Base-by-base conservation (phyloP, 1,284 basidiomycete genomes). In the Flammula alnicola region DNA sequence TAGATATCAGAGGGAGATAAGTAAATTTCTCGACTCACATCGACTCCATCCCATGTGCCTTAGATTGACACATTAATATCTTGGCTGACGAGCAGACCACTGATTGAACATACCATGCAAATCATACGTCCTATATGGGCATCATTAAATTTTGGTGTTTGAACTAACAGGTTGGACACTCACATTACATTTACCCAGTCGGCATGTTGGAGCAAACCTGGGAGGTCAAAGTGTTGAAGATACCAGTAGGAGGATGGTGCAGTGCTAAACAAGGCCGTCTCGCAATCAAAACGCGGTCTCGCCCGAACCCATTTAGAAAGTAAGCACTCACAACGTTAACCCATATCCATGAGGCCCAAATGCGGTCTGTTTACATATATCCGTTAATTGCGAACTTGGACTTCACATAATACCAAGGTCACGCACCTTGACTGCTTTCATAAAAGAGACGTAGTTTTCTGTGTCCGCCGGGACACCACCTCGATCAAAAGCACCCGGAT, bases 121-220 rank as follows among this genome's bases (percentile, higher is more conserved):
- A 30, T 49, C 47, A 20, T 49, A 49, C 14, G 47, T 45, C 44
- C 32, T 45, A 22, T 29, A 5, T 12, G 20, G 16, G 17, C 11
- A 37, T 1, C n/a, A 19, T 23, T 11, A 19, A 10, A 27, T 1
- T 26, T 8, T 19, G 6, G n/a, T 16, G n/a, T 5, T 1, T 9
- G 12, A 14, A 45, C 2, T 25, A 45, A n/a, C n/a, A n/a, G n/a
- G n/a, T 27, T 26, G 14, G 10, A 17, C 9, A 27, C 32, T 19
- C 22, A 49, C 59, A 61, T 62, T 16, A 61, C 42, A 44, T 62
- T 62, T 14, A 62, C 49, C 61, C 61, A 62, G 25, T 61, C 57
- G 8, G 51, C 47, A 26, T 47, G 39, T 20, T 53, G 22, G 19
- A 49, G 25, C 32, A 62, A 23, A 8, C 20, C 20, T 7, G 40